A percentile compares a stretch with the other conserved stretches of the same genome.
phyloP scores from a whole-genome alignment of 83 land plant species.

The Larix sibirica region DNA sequence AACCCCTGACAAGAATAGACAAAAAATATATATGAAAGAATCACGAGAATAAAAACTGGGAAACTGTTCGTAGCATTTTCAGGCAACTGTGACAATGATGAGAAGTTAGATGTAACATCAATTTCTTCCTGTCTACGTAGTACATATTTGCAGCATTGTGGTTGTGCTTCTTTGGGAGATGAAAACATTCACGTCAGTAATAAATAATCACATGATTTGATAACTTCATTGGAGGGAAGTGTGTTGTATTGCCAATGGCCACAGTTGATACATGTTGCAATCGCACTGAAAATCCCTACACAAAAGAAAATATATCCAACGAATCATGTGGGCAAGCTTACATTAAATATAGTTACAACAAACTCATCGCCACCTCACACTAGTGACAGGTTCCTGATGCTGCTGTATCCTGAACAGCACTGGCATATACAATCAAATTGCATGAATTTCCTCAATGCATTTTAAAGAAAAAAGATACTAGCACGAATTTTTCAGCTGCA shows the following conservation, averaged over 20 bases:
- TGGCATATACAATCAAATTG: neutral
- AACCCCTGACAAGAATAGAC: neutral
- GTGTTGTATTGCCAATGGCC: neutral
- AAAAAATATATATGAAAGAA: neutral
- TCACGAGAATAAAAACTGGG: neutral
- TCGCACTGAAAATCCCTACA: neutral
- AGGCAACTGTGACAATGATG: neutral
- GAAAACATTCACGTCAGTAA: neutral
- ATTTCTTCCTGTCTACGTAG: neutral
- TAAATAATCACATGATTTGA: neutral
- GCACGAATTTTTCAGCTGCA: neutral
- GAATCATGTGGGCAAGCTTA: no score
- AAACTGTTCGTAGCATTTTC: neutral
- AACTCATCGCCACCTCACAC: constrained; percentile 1
- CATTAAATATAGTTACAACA: neutral
- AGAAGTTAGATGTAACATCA: neutral
- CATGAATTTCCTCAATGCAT: neutral
- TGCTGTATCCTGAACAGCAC: neutral
- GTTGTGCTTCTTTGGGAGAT: neutral
- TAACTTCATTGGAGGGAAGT: neutral
- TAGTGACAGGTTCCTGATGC: neutral
- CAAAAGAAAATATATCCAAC: neutral
- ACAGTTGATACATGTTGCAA: neutral
- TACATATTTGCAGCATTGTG: neutral
- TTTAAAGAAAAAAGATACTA: neutral